Evolutionary conservation across 306 rosid species (phyloP), one percentile per base, ranked within the genome.

Genomic region (Cercis canadensis): DNA sequence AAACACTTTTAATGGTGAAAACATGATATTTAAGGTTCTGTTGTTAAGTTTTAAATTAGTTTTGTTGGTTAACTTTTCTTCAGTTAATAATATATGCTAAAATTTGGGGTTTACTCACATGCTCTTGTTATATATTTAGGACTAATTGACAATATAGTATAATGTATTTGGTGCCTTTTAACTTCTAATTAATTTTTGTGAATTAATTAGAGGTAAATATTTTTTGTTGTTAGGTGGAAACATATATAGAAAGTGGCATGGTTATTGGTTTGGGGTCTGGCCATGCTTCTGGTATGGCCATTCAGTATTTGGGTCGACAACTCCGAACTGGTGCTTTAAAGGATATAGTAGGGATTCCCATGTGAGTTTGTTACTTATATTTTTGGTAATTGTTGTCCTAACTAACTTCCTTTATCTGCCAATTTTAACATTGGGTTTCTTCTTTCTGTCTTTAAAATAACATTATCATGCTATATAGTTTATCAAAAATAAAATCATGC

Each of bases 231-330:
- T 74, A 89, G 95, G 96, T 89, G 87, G 87, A 92, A 78, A 64
- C 88, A 34, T 83, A 89, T n/a, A 76, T 89, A 50, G 79, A 82
- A 80, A 86, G 83, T 73, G 96, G 96, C 50, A 92, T 89, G 96
- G 84, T 88, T 73, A 76, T 89, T 72, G 98, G 96, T 46, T 78
- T 92, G 80, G 98, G 95, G 8, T 89, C 88, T 59, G 96, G 96
- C 55, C 87, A 82, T 76, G 92, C 92, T 76, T 89, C 91, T 74
- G 88, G 78, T 37, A 80, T 92, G 90, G 96, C 95, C 54, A 86
- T 92, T 69, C 89, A 87, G 83, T 90, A 92, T 83, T 66, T 92
- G 78, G 96, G 98, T 73, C 82, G 77, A 75, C 90, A 87, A 65
- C 95, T 92, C 82, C 92, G 90, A 7, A 40, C 73, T 2, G 96